Evolutionary conservation across 768 basidiomycete species (phyloP), one percentile per base, ranked within the genome.

Genomic region (Tulasnella sp.): DNA sequence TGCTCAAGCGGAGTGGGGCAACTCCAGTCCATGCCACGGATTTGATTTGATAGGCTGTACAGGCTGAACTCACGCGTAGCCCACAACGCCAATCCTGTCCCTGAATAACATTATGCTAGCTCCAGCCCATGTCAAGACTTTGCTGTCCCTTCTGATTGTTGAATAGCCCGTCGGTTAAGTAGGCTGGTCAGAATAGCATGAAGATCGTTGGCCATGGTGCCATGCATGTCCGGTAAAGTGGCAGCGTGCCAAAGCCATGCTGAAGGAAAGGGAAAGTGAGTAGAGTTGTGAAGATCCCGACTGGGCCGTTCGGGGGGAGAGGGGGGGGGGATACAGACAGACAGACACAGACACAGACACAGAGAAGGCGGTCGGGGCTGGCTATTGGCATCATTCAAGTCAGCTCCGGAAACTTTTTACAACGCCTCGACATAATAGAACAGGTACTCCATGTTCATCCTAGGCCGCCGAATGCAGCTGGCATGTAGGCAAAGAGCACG

Each of bases 401-500:
- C 31, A 31, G 57, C 17, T 8, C 21, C 34, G 9, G 8, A 15
- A 5, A 3, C 31, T 4, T 31, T n/a, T n/a, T n/a, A n/a, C n/a
- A n/a, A n/a, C n/a, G 4, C 9, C 19, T 24, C 19, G 19, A 27
- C 3, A 5, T 38, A 21, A 22, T 11, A 4, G 10, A 49, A 7
- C 4, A 19, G 1, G 3, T 22, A 50, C 80, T 67, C 65, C 83
- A 82, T 24, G 78, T 75, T 65, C 83, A 81, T 11, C 74, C 73
- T 0, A 85, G 70, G 0, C 84, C 83, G 25, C 84, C 84, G 2
- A 71, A 65, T 38, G 72, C 62, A 44, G 84, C 68, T 11, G 80
- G 74, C 10, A 83, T 80, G 66, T 82, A 86, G 60, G 80, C 82
- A 64, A 80, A 84, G 31, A 86, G 72, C 8, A 83, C 80, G 64